A percentile compares a stretch with the other conserved stretches of the same genome.
Evolutionary conservation across 1,284 basidiomycete genomes (phyloP).

Genomic region (Trichosporon asahii): DNA sequence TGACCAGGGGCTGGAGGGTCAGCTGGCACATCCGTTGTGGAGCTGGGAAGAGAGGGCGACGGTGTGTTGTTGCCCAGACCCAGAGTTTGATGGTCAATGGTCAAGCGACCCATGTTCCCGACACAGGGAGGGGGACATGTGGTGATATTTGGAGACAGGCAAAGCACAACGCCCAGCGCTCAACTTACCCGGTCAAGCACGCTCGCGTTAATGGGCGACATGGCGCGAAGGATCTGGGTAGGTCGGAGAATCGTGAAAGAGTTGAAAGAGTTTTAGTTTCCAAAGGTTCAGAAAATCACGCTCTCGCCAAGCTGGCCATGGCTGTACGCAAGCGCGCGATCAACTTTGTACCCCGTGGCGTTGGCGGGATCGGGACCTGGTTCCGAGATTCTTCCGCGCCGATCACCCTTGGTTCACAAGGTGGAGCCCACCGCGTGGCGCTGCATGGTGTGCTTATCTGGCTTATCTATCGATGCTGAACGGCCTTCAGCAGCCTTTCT

Average conservation of each 20-base stretch:
- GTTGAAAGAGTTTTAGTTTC: too few relatives aligned
- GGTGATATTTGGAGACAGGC: too few relatives aligned
- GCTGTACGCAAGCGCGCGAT: neutral
- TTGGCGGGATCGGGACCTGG: neutral
- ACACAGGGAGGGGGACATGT: too few relatives aligned
- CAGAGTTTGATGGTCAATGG: too few relatives aligned
- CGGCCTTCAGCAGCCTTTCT: too few relatives aligned
- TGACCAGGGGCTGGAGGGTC: constrained; percentile 62
- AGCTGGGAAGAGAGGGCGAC: too few relatives aligned
- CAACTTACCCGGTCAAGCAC: constrained; percentile 5
- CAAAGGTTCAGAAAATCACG: neutral
- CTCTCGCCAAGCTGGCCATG: neutral
- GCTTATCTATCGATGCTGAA: too few relatives aligned
- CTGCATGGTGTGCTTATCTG: neutral
- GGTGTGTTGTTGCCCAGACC: too few relatives aligned
- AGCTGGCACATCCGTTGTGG: neutral
- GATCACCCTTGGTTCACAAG: neutral
- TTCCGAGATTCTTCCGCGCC: neutral
- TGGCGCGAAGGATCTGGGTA: neutral
- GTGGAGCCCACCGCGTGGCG: neutral
- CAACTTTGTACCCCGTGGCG: neutral
- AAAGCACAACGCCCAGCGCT: neutral
- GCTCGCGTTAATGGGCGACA: constrained; percentile 6
- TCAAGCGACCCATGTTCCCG: too few relatives aligned
- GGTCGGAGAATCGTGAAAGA: neutral